Percentiles rank a stretch among this genome's conserved stretches.
Conservation (phyloP, 371 early-diverging fungal genomes). For the Mortierella sp. region DNA sequence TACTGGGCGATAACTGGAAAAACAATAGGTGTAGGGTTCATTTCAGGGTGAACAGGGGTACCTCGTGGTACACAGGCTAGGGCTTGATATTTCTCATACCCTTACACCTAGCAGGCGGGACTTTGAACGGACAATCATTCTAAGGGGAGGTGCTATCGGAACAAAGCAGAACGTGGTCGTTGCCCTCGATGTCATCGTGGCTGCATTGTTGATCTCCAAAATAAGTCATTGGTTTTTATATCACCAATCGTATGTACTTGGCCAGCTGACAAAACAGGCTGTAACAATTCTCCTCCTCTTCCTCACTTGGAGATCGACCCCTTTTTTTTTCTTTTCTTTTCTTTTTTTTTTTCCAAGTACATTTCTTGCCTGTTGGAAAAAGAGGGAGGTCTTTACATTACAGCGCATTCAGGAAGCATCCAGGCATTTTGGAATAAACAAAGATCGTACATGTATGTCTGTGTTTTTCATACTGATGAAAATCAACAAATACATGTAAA, state of each 20-base stretch:
- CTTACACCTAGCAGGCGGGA: not conserved
- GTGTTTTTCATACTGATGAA: not conserved
- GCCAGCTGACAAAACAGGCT: conserved; percentile 4
- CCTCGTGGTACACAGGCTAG: not conserved
- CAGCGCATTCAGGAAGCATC: too few species aligned
- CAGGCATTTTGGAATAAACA: too few species aligned
- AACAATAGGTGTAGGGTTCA: conserved; percentile 1
- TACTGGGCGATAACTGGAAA: not conserved
- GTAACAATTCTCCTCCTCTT: not conserved
- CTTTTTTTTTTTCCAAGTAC: not conserved
- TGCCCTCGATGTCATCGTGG: not conserved
- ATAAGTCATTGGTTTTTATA: not conserved
- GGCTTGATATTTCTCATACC: not conserved
- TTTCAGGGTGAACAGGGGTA: conserved; percentile 5
- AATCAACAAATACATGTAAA: not conserved
- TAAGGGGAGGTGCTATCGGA: not conserved
- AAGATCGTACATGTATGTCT: too few species aligned
- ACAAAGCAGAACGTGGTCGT: conserved; percentile 1
- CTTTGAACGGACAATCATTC: not conserved
- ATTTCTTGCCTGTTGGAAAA: conserved; percentile 2
- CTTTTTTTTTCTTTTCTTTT: not conserved
- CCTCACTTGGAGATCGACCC: not conserved
- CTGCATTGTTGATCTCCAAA: not conserved
- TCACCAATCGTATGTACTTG: not conserved
- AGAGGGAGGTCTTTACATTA: not conserved